Base-by-base conservation (phyloP, 139 green algal species). In the Coelastrella sp. region DNA sequence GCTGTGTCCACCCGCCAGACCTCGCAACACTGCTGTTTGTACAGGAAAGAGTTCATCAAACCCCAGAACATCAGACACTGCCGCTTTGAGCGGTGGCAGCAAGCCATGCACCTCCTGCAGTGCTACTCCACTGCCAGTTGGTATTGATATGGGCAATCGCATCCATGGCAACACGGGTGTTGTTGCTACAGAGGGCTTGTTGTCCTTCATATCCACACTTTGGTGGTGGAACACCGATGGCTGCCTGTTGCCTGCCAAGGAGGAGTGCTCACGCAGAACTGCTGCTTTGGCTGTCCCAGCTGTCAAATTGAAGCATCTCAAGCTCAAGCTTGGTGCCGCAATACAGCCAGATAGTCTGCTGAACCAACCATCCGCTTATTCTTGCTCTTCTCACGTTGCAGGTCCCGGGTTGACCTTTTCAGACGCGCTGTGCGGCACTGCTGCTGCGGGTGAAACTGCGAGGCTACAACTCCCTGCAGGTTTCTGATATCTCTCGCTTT, bases 121-220 rank as follows among this genome's bases (percentile, higher is more conserved):
- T 11, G 81, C 72, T 0, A 92, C 76, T 2, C 89, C 90, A 15
- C 57, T 86, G 13, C 89, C 87, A 7, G 85, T 67, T 3, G 91
- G 51, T 17, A 96, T 91, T 0, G 87, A 88, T 13, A 96, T 87
- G 2, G 95, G 94, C n/a, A 96, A 83, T 0, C 93, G 91, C 94
- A 98, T 96, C 95, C 95, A 98, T 34, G 94, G 95, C 57, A 98
- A 91, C 84, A 92, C 91, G 7, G 88, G 86, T 41, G 45, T 27
- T 21, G 43, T n/a, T n/a, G n/a, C n/a, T n/a, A n/a, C 45, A 57
- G 68, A 17, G 9, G 37, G 6, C 37, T 77, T 45, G 37, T 8
- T 15, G 23, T 38, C 68, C 38, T 45, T 43, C 17, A 34, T 64
- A 7, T 9, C 11, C 45, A 57, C 53, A 27, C 21, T 64, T 21